phyloP scores from a whole-genome alignment of 2,329 filamentous ascomycete species.

The Rhynchosporium agropyri region DNA sequence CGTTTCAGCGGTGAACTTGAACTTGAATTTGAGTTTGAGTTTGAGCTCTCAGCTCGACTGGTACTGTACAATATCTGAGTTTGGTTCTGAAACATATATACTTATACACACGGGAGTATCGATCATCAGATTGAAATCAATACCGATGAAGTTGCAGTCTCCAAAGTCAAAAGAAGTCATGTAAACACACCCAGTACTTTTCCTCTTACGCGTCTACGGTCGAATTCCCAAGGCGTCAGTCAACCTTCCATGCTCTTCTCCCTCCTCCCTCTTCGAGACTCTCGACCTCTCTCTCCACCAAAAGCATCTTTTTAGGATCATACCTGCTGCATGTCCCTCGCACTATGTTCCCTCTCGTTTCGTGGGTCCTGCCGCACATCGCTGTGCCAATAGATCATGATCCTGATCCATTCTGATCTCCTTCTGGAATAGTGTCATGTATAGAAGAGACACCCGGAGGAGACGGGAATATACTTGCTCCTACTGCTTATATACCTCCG shows the following conservation, averaged over 20 bases:
- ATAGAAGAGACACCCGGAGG: not conserved
- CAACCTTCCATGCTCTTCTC: conserved; percentile 2
- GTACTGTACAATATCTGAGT: no score
- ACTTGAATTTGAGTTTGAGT: no score
- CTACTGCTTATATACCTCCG: not conserved
- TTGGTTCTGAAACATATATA: no score
- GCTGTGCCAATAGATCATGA: not conserved
- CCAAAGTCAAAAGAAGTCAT: no score
- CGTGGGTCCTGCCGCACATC: conserved; percentile 9
- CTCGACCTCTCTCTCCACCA: conserved; percentile 1
- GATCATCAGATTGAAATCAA: no score
- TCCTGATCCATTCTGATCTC: no score
- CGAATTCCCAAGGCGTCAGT: no score
- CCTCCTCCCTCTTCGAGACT: not conserved
- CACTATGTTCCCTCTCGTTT: conserved; percentile 8
- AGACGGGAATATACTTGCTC: not conserved
- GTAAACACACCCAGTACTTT: no score
- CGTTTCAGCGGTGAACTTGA: conserved; percentile 20
- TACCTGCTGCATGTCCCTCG: conserved; percentile 1
- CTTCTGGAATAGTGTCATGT: not conserved
- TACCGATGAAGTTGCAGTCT: no score
- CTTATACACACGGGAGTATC: no score
- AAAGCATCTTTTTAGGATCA: conserved; percentile 7
- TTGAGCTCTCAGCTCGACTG: no score
- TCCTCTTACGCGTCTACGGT: no score